phyloP scores from a whole-genome alignment of 2,329 filamentous ascomycete species.

The Xylaria sp. region DNA sequence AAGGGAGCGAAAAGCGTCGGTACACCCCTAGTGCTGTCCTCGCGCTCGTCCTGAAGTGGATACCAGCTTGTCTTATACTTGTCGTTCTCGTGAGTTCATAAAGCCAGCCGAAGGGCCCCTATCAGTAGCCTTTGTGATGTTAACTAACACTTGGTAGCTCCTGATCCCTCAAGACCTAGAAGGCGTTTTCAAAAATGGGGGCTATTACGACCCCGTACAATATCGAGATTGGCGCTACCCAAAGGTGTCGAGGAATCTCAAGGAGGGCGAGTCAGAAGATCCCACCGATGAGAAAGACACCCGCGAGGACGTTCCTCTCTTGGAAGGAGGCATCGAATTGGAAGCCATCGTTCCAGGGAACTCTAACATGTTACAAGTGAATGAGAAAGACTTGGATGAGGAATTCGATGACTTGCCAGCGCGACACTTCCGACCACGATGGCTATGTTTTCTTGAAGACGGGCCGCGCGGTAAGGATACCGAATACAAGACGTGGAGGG shows the following conservation, averaged over 20 bases:
- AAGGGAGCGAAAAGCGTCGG: slow-evolving; percentile 23
- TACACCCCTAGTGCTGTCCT: not conserved
- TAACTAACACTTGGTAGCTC: slow-evolving; percentile 18
- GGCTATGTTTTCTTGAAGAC: slow-evolving; percentile 44
- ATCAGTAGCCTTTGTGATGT: not conserved
- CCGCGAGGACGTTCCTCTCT: slow-evolving; percentile 6
- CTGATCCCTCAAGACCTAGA: slow-evolving; percentile 28
- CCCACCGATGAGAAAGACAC: not conserved
- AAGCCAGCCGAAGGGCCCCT: too few species aligned
- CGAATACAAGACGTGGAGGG: slow-evolving; percentile 41
- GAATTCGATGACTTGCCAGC: slow-evolving; percentile 26
- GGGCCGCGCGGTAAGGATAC: slow-evolving; percentile 18
- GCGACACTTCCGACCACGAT: slow-evolving; percentile 36
- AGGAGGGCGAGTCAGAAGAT: slow-evolving; percentile 4
- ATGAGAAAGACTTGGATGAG: slow-evolving; percentile 6
- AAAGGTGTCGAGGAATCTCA: slow-evolving; percentile 27
- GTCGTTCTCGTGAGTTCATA: slow-evolving; percentile 23
- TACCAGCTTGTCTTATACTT: slow-evolving; percentile 32
- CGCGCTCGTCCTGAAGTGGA: slow-evolving; percentile 22
- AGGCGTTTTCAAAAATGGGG: slow-evolving; percentile 23
- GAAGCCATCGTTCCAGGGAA: not conserved
- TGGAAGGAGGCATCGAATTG: slow-evolving; percentile 23
- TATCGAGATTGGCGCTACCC: slow-evolving; percentile 32
- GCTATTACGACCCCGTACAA: slow-evolving; percentile 29
- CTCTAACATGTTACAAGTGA: not conserved